Percentiles rank a stretch among this genome's conserved stretches.
Conservation (phyloP, 202 grass and related monocot species). For the Saccharum hybrid region DNA sequence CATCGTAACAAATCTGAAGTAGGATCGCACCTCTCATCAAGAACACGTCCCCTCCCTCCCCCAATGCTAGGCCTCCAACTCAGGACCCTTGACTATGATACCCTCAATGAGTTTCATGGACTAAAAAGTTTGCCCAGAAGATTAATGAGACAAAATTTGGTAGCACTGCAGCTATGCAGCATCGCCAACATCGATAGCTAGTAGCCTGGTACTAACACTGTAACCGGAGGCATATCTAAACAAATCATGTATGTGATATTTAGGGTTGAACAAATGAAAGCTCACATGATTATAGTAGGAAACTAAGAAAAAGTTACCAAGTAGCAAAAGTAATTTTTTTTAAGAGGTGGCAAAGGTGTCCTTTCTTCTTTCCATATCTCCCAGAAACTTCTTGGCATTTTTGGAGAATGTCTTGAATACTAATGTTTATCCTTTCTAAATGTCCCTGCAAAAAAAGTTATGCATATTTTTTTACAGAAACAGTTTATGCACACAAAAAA, state of each 20-base stretch:
- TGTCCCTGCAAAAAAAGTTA: constrained; percentile 54
- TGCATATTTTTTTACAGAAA: constrained; percentile 26
- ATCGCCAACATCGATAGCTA: constrained; percentile 16
- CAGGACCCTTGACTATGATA: neutral
- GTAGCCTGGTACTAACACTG: neutral
- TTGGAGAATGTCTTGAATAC: constrained; percentile 67
- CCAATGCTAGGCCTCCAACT: neutral
- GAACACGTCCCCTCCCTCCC: neutral
- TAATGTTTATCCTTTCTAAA: constrained; percentile 73
- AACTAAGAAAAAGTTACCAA: constrained; percentile 54
- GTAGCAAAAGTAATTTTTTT: constrained; percentile 70
- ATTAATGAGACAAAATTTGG: neutral
- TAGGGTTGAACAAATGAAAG: constrained; percentile 14
- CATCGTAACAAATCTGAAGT: constrained; percentile 5
- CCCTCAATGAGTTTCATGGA: neutral
- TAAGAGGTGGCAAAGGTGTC: constrained; percentile 71
- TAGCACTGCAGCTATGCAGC: neutral
- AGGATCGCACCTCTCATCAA: constrained; percentile 9
- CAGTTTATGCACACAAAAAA: constrained; percentile 26
- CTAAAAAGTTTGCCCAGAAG: neutral
- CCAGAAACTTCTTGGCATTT: constrained; percentile 73
- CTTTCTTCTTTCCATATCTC: constrained; percentile 85
- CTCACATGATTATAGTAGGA: constrained; percentile 8
- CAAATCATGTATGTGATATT: neutral
- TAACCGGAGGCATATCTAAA: constrained; percentile 8